These are phyloP conservation scores for Diplodia scrobiculata DNA, from an alignment of 2,329 filamentous ascomycete genomes.

Conservation along the genomic window DNA sequence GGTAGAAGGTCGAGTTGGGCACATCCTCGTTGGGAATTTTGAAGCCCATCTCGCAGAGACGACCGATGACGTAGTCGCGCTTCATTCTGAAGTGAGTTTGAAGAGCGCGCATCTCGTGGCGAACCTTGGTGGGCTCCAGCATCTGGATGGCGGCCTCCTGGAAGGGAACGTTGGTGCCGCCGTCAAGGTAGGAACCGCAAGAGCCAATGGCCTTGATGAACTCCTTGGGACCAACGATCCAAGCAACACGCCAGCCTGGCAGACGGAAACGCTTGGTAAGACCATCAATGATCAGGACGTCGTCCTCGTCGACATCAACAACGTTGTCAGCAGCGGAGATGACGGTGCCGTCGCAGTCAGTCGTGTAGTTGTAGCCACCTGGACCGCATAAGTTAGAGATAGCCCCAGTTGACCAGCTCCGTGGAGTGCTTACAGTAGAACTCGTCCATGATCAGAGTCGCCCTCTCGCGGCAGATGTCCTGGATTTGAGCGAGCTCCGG, in stretches of 20 bases:
- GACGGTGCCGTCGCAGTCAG: slow-evolving; percentile 83
- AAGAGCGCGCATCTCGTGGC: slow-evolving; percentile 82
- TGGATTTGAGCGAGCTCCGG: slow-evolving; percentile 88
- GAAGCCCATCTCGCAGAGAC: slow-evolving; percentile 85
- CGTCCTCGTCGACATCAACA: slow-evolving; percentile 74
- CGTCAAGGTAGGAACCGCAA: slow-evolving; percentile 91
- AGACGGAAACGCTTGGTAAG: slow-evolving; percentile 96
- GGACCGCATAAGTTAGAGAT: not conserved
- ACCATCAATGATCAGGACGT: slow-evolving; percentile 92
- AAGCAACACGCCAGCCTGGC: slow-evolving; percentile 93
- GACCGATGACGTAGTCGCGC: slow-evolving; percentile 83
- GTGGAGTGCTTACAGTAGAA: slow-evolving; percentile 69
- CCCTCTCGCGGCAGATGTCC: slow-evolving; percentile 85
- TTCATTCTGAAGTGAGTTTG: slow-evolving; percentile 90
- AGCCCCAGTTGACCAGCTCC: not conserved
- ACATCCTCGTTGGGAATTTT: slow-evolving; percentile 72
- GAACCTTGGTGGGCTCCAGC: slow-evolving; percentile 83
- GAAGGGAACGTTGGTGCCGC: slow-evolving; percentile 92
- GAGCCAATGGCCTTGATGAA: slow-evolving; percentile 92
- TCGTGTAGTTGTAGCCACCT: slow-evolving; percentile 88
- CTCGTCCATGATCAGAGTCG: slow-evolving; percentile 92
- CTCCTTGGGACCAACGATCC: slow-evolving; percentile 94
- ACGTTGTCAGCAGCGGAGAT: slow-evolving; percentile 89
- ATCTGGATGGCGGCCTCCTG: slow-evolving; percentile 90
- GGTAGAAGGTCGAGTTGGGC: slow-evolving; percentile 92